Conservation (phyloP, 345 rosid genomes). For the Syzygium oleosum region DNA sequence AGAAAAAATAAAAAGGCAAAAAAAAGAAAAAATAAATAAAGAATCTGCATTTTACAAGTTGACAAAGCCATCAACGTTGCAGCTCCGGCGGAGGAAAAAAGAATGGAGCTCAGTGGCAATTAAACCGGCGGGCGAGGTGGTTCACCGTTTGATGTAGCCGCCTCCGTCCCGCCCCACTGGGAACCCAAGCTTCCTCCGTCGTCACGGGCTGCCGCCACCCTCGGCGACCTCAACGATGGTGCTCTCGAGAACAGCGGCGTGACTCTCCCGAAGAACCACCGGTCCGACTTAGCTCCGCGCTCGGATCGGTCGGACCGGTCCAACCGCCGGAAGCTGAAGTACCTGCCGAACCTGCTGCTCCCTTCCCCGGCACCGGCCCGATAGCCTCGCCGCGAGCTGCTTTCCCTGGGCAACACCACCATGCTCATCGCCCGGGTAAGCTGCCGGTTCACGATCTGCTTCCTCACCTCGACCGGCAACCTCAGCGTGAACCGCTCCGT, state of each 20-base stretch:
- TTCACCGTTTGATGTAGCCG: neutral
- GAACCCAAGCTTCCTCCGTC: conserved; percentile 23
- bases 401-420: conserved; percentile 37
- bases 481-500: conserved; percentile 74
- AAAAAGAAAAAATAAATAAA: neutral
- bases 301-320: conserved; percentile 16
- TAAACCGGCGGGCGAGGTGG: conserved; percentile 50
- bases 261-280: conserved; percentile 39
- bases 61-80: neutral
- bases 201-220: conserved; percentile 17
- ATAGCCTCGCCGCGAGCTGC: conserved; percentile 42
- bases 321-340: conserved; percentile 5
- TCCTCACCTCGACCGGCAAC: conserved; percentile 66
- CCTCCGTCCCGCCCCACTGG: conserved; percentile 11
- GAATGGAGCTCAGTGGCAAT: neutral
- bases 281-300: conserved; percentile 25
- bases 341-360: conserved; percentile 31
- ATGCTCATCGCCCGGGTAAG: conserved; percentile 62
- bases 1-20: neutral
- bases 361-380: conserved; percentile 21
- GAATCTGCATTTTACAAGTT: neutral
- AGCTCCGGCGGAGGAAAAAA: neutral
- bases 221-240: conserved; percentile 35
- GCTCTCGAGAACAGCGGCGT: conserved; percentile 45
- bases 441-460: conserved; percentile 50